Evolutionary conservation across 768 basidiomycete species (phyloP).

Genomic region (Trametes sanguinea): DNA sequence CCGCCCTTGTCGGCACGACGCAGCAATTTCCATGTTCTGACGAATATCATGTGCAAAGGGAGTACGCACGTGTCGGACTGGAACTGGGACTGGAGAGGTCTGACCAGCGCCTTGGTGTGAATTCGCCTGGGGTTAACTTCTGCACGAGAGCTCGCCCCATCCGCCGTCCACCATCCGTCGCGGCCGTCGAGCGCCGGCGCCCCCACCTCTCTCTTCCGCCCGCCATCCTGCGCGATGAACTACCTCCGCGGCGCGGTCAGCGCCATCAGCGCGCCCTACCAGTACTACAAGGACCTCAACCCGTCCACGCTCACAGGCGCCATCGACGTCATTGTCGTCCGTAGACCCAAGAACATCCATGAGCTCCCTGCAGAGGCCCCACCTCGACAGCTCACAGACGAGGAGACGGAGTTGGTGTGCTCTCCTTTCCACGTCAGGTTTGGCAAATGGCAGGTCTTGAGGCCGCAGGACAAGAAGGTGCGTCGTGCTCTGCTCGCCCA

Average conservation of each 20-base stretch:
- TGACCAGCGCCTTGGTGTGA: background rate
- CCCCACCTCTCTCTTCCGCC: background rate
- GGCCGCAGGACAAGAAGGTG: slow-evolving; percentile 93
- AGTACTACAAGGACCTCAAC: slow-evolving; percentile 91
- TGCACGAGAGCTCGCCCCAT: slow-evolving; percentile 11
- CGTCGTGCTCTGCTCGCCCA: slow-evolving; percentile 12
- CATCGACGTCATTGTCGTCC: slow-evolving; percentile 97
- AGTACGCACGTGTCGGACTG: slow-evolving; percentile 9
- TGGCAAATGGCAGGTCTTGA: slow-evolving; percentile 94
- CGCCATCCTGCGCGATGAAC: slow-evolving; percentile 56
- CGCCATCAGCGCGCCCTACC: slow-evolving; percentile 84
- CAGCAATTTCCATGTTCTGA: background rate
- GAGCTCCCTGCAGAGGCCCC: slow-evolving; percentile 10
- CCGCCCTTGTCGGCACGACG: background rate
- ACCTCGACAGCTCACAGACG: slow-evolving; percentile 26
- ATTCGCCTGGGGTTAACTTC: slow-evolving; percentile 12
- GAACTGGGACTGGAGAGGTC: no score
- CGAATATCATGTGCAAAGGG: slow-evolving; percentile 12
- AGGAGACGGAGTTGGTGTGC: slow-evolving; percentile 74
- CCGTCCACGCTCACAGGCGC: slow-evolving; percentile 97
- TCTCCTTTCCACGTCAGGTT: slow-evolving; percentile 98
- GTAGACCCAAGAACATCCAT: slow-evolving; percentile 46
- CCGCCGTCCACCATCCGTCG: background rate
- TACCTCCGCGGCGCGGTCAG: slow-evolving; percentile 85
- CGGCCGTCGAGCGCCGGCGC: background rate